Evolutionary conservation across 106 monocot species (phyloP), one percentile per base, ranked within the genome.

Genomic region (Hemerocallis citrina): DNA sequence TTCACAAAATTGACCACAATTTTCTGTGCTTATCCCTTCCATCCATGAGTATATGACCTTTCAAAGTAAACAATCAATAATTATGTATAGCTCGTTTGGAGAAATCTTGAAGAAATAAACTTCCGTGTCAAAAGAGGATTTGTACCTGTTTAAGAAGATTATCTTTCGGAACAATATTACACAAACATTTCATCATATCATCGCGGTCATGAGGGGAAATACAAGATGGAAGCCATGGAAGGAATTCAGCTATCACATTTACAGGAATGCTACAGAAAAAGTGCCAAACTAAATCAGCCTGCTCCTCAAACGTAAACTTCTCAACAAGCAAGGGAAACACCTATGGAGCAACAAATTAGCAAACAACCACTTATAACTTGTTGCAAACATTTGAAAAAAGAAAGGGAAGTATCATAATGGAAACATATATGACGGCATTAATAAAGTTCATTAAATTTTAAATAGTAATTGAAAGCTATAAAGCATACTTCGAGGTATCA

Each of bases 21-120:
- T 62, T 60, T 24, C 13, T 17, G 52, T 28, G 36, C 16, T 45
- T 59, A 68, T 76, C 9, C 70, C 89, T 70, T 89, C 73, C 76
- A 93, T 82, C 93, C 93, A 93, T 19, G 84, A 74, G 65, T 85
- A 88, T 59, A 93, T 70, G 16, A 93, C 88, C 93, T 93, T n/a
- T 36, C 39, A 76, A 40, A 29, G 9, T 62, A 16, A 29, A 23
- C 16, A 15, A 27, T 29, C 11, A 68, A 48, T 23, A n/a, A n/a
- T n/a, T n/a, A n/a, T n/a, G n/a, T n/a, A 21, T 32, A 31, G 31
- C 23, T n/a, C 34, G 61, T 19, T 13, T 10, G 17, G 39, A 38
- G 16, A 20, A 7, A n/a, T 4, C 25, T 25, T 30, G 25, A 55
- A 33, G 32, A 29, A 55, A 33, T 7, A 31, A 55, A 0, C n/a